A percentile compares a stretch with the other conserved stretches of the same genome.
phyloP scores from a whole-genome alignment of 202 grass and related monocot genomes.

The Carex arenaria region DNA sequence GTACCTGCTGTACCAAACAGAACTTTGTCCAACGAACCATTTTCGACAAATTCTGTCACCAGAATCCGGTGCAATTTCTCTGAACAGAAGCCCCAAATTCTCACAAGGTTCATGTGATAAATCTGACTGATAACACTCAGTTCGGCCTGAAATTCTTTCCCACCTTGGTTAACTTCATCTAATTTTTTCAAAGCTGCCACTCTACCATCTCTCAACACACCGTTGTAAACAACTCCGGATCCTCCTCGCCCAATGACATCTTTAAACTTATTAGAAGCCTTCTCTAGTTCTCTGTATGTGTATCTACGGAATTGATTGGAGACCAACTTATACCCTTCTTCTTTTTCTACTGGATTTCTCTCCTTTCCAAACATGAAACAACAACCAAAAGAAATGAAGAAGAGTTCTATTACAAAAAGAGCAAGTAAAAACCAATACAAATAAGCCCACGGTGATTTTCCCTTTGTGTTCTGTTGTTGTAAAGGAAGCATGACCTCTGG shows the following conservation, averaged over 20 bases:
- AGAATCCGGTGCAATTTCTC: constrained; percentile 19
- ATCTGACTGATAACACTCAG: constrained; percentile 15
- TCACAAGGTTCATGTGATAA: constrained; percentile 28
- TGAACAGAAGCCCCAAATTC: constrained; percentile 21
- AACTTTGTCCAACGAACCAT: constrained; percentile 14
- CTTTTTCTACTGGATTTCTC: constrained; percentile 14
- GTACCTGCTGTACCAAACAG: not conserved
- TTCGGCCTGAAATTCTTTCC: constrained; percentile 24
- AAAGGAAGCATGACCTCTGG: not conserved
- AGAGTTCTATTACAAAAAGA: constrained; percentile 35
- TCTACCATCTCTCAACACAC: constrained; percentile 33
- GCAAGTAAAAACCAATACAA: constrained; percentile 38
- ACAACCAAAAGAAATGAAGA: constrained; percentile 38
- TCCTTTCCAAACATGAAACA: constrained; percentile 32
- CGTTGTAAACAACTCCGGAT: constrained; percentile 47
- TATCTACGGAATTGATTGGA: constrained; percentile 30
- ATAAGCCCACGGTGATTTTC: constrained; percentile 36
- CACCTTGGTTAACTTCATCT: constrained; percentile 28
- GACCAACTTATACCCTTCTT: constrained; percentile 53
- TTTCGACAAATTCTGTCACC: constrained; percentile 23
- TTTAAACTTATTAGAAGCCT: constrained; percentile 31
- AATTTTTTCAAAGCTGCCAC: constrained; percentile 31
- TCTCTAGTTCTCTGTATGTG: constrained; percentile 44
- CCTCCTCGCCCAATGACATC: constrained; percentile 34
- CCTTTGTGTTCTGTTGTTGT: not conserved